A percentile compares a stretch with the other conserved stretches of the same genome.
Evolutionary conservation across 345 rosid genomes (phyloP).

Genomic region (Carallia pectinifolia): DNA sequence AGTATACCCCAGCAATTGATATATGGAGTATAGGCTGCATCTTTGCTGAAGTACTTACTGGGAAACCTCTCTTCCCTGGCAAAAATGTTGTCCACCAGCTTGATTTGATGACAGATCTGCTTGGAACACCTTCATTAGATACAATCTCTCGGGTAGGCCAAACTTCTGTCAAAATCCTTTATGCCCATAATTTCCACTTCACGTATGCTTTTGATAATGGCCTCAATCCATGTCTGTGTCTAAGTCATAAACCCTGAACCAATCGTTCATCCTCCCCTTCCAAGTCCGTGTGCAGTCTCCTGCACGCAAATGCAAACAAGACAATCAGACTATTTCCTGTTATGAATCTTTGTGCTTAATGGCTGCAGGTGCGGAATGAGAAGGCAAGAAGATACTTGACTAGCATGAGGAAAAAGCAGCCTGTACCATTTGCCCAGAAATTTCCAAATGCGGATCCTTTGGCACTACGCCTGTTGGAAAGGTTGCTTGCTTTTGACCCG

Average conservation of each 20-base stretch:
- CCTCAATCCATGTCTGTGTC: neutral
- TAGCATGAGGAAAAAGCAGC: constrained; percentile 92
- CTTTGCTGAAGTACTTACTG: constrained; percentile 86
- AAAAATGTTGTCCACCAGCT: constrained; percentile 96
- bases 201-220: neutral
- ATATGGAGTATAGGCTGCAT: constrained; percentile 98
- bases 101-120: constrained; percentile 94
- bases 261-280: neutral
- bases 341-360: constrained; percentile 6
- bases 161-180: neutral
- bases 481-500: constrained; percentile 88
- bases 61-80: constrained; percentile 91
- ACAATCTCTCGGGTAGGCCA: constrained; percentile 72
- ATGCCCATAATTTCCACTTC: neutral
- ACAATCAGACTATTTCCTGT: too few species aligned
- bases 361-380: constrained; percentile 76
- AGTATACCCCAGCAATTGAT: constrained; percentile 98
- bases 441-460: constrained; percentile 84
- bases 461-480: constrained; percentile 65
- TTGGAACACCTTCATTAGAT: constrained; percentile 89
- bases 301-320: too few species aligned
- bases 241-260: neutral
- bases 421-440: constrained; percentile 64
- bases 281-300: too few species aligned
- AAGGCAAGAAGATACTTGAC: constrained; percentile 91